These are phyloP conservation scores for Leishmania braziliensis DNA, from an alignment of 208 protist genomes.

Conservation along the genomic window DNA sequence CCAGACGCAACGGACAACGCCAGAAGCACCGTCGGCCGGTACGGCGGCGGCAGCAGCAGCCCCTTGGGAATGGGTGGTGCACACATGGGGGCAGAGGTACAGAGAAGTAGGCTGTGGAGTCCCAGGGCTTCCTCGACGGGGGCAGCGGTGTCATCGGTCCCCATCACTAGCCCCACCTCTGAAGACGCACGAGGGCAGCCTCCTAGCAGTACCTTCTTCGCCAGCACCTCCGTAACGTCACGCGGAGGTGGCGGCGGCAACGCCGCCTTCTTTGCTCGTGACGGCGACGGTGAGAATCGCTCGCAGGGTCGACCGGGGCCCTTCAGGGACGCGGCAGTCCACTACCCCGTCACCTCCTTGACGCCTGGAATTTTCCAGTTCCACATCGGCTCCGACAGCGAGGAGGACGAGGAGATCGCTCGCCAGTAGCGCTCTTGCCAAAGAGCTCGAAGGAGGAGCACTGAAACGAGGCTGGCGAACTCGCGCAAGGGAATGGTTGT, in stretches of 20 bases:
- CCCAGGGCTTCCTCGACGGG: not conserved
- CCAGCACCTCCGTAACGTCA: not conserved
- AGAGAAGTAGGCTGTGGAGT: not conserved
- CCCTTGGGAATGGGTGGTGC: not conserved
- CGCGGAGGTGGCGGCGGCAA: not conserved
- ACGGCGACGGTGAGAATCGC: not conserved
- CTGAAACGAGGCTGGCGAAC: not conserved
- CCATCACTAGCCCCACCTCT: not conserved
- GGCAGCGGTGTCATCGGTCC: not conserved
- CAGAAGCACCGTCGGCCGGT: not conserved
- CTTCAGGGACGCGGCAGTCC: not conserved
- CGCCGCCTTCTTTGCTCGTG: not conserved
- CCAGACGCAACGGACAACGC: not conserved
- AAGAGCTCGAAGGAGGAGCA: not conserved
- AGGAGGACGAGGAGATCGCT: not conserved
- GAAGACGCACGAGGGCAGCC: not conserved
- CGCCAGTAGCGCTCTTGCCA: not conserved
- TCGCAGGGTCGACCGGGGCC: not conserved
- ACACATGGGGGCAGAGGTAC: not conserved
- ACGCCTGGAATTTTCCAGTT: conserved; percentile 23
- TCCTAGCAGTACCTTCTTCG: not conserved
- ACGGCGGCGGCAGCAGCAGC: not conserved
- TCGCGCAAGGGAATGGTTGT: not conserved
- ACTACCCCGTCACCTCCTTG: not conserved
- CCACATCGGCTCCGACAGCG: conserved; percentile 30